Conservation (phyloP, 2,329 filamentous ascomycete species). For the Xylaria sp. region DNA sequence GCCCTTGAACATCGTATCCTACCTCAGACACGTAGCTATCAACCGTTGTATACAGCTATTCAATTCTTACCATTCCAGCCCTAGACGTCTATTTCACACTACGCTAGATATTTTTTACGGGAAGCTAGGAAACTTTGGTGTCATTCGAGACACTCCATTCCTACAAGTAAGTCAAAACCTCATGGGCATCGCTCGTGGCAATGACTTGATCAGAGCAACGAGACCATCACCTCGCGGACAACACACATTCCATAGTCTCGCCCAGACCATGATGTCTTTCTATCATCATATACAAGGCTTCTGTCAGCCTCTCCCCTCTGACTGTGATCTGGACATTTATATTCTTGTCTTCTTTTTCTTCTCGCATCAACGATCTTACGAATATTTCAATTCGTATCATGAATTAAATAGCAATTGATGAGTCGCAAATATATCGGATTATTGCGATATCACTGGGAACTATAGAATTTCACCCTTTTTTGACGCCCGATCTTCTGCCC, state of each 20-base stretch:
- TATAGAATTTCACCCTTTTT: slow-evolving; percentile 17
- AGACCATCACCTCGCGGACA: slow-evolving; percentile 33
- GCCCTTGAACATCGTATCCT: slow-evolving; percentile 10
- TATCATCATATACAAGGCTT: slow-evolving; percentile 16
- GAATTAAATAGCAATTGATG: neutral
- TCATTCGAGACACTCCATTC: slow-evolving; percentile 40
- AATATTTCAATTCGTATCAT: neutral
- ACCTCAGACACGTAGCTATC: neutral
- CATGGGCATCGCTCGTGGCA: slow-evolving; percentile 23
- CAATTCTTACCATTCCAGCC: slow-evolving; percentile 30
- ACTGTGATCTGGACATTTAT: neutral
- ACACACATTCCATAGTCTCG: slow-evolving; percentile 33
- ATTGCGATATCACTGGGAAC: slow-evolving; percentile 11
- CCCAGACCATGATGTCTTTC: neutral
- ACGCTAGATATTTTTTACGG: slow-evolving; percentile 19
- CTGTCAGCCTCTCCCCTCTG: neutral
- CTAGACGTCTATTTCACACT: slow-evolving; percentile 30
- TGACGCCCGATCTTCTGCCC: neutral
- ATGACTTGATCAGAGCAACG: slow-evolving; percentile 18
- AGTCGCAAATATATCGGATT: neutral
- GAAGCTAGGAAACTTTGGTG: slow-evolving; percentile 31
- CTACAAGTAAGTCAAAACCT: slow-evolving; percentile 21
- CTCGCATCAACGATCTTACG: neutral
- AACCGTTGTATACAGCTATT: neutral
- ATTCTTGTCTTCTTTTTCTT: neutral